Percentiles rank a stretch among this genome's conserved stretches.
These are phyloP conservation scores for Ballota nigra DNA, from an alignment of 257 asterid species.

Conservation along the genomic window DNA sequence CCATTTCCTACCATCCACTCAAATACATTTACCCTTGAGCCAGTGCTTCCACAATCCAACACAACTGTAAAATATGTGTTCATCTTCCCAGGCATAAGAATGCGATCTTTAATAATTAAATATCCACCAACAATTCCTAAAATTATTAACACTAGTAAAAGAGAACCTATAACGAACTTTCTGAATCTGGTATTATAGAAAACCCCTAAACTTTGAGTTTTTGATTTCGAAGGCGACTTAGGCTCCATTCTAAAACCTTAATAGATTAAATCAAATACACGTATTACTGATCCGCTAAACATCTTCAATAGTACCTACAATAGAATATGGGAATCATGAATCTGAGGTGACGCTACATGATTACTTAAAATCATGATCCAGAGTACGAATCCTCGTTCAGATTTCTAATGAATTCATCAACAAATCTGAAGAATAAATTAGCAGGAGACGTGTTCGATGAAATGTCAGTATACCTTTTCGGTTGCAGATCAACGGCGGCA, in stretches of 20 bases:
- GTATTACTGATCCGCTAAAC: not conserved
- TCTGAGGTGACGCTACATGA: constrained; percentile 7
- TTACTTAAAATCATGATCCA: not conserved
- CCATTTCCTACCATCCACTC: constrained; percentile 49
- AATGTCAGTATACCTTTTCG: constrained; percentile 5
- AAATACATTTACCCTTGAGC: constrained; percentile 71
- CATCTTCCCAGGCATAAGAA: constrained; percentile 19
- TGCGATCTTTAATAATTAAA: constrained; percentile 24
- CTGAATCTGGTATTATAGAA: constrained; percentile 27
- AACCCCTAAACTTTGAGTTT: constrained; percentile 29
- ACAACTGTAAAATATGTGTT: constrained; percentile 59
- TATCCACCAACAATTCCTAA: constrained; percentile 36
- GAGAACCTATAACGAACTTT: constrained; percentile 27
- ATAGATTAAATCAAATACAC: not conserved
- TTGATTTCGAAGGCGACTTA: constrained; percentile 66
- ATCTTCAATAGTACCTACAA: not conserved
- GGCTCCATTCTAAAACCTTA: constrained; percentile 54
- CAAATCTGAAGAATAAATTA: not conserved
- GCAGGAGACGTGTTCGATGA: constrained; percentile 21
- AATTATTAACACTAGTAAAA: constrained; percentile 30
- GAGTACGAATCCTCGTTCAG: constrained; percentile 4
- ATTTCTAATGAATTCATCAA: constrained; percentile 14
- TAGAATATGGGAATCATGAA: not conserved
- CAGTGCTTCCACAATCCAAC: constrained; percentile 88
- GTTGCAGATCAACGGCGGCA: constrained; percentile 25